Conservation (phyloP, 2,329 filamentous ascomycete genomes). For the Neonectria ditissima region DNA sequence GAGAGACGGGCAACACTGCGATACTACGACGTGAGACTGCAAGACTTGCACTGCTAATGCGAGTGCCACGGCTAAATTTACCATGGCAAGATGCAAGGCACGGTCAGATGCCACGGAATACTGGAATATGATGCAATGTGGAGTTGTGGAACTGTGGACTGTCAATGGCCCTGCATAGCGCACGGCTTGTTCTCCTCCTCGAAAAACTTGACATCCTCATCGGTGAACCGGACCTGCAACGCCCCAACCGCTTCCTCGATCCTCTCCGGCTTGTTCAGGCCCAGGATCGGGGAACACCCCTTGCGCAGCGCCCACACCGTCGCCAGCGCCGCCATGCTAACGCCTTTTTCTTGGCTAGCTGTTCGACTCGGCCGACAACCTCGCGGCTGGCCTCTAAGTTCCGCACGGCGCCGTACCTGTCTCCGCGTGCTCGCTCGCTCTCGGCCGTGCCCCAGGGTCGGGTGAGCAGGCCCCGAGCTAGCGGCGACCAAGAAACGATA, state of each 20-base stretch:
- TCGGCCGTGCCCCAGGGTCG: conserved; percentile 38
- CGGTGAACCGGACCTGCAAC: conserved; percentile 60
- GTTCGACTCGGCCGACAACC: conserved; percentile 55
- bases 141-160: conserved; percentile 14
- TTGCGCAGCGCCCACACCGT: conserved; percentile 71
- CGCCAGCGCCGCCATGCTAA: conserved; percentile 73
- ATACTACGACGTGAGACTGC: conserved; percentile 2
- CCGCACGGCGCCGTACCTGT: conserved; percentile 29
- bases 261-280: conserved; percentile 66
- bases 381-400: conserved; percentile 35
- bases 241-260: conserved; percentile 70
- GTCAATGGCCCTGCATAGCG: conserved; percentile 49
- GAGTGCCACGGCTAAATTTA: conserved; percentile 11
- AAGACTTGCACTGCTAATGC: conserved; percentile 12
- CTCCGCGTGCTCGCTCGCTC: conserved; percentile 28
- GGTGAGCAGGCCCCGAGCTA: conserved; percentile 46
- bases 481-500: conserved; percentile 51
- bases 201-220: conserved; percentile 70
- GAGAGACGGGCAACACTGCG: not conserved
- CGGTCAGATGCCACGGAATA: conserved; percentile 5
- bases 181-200: conserved; percentile 72
- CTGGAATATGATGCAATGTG: conserved; percentile 3
- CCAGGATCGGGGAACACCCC: conserved; percentile 69
- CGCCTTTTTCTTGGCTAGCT: conserved; percentile 67
- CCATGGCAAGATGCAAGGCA: conserved; percentile 4